Evolutionary conservation across 345 rosid genomes (phyloP).

Genomic region (Ceriops decandra): DNA sequence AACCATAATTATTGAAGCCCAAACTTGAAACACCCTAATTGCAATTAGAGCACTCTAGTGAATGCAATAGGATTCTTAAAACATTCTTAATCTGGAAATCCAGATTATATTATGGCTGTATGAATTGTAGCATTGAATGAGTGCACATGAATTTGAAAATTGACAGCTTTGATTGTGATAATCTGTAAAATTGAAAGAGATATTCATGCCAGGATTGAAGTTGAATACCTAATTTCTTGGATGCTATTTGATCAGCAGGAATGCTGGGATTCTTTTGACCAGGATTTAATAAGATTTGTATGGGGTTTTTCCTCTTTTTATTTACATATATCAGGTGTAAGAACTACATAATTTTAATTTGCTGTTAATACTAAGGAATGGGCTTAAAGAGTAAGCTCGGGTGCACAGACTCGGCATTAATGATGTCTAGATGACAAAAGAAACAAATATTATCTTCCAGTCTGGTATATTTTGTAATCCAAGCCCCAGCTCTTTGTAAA

Average conservation of each 20-base stretch:
- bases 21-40: too few relatives aligned
- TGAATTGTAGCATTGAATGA: too few relatives aligned
- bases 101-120: too few relatives aligned
- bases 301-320: neutral
- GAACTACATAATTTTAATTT: neutral
- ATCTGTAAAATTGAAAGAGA: neutral
- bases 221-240: neutral
- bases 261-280: neutral
- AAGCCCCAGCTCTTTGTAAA: neutral
- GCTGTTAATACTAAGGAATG: neutral
- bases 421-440: neutral
- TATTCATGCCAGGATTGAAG: neutral
- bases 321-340: neutral
- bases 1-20: slow-evolving; percentile 1
- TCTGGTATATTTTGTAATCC: neutral
- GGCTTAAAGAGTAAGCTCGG: neutral
- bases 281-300: neutral
- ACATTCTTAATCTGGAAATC: too few relatives aligned
- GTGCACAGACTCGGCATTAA: neutral
- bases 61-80: too few relatives aligned
- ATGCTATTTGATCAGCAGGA: neutral
- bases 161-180: neutral
- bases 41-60: too few relatives aligned
- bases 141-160: neutral
- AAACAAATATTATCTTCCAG: neutral